Evolutionary conservation across 1,284 basidiomycete genomes (phyloP).

Genomic region (Crepidotus sp.): DNA sequence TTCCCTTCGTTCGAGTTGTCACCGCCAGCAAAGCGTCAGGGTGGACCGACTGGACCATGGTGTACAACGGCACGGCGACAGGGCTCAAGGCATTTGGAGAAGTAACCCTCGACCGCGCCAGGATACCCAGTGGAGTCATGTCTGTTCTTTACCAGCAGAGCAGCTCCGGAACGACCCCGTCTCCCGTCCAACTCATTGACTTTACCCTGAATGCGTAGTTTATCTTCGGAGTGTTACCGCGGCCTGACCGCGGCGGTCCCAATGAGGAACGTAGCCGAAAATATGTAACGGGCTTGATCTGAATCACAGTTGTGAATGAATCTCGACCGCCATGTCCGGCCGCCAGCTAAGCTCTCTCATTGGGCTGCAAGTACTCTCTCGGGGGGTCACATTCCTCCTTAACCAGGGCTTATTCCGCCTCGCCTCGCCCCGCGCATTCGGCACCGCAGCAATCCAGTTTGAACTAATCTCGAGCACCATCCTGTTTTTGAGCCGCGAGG

Average conservation of each 20-base stretch:
- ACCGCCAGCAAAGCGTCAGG: conserved; percentile 33
- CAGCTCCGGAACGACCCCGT: conserved; percentile 33
- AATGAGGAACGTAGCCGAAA: too few species aligned
- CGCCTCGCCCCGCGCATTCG: conserved; percentile 50
- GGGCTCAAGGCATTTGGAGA: conserved; percentile 36
- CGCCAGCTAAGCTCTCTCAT: conserved; percentile 14
- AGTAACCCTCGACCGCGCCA: conserved; percentile 33
- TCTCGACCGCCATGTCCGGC: conserved; percentile 6
- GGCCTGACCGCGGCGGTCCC: too few species aligned
- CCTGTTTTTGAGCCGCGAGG: conserved; percentile 87
- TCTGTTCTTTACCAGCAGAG: conserved; percentile 35
- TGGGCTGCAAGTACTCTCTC: conserved; percentile 14
- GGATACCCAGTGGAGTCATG: conserved; percentile 28
- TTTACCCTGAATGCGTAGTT: conserved; percentile 27
- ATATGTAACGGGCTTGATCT: not conserved
- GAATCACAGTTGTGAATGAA: not conserved
- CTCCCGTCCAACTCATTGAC: conserved; percentile 28
- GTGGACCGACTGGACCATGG: conserved; percentile 37
- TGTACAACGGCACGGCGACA: conserved; percentile 29
- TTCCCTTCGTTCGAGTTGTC: conserved; percentile 32
- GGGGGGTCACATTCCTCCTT: conserved; percentile 15
- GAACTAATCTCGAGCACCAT: conserved; percentile 79
- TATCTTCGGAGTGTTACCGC: too few species aligned
- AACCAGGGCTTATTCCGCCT: conserved; percentile 14
- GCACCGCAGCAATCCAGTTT: conserved; percentile 80